Evolutionary conservation across 2,329 filamentous ascomycete genomes (phyloP).

Genomic region (Colletotrichum aenigma): DNA sequence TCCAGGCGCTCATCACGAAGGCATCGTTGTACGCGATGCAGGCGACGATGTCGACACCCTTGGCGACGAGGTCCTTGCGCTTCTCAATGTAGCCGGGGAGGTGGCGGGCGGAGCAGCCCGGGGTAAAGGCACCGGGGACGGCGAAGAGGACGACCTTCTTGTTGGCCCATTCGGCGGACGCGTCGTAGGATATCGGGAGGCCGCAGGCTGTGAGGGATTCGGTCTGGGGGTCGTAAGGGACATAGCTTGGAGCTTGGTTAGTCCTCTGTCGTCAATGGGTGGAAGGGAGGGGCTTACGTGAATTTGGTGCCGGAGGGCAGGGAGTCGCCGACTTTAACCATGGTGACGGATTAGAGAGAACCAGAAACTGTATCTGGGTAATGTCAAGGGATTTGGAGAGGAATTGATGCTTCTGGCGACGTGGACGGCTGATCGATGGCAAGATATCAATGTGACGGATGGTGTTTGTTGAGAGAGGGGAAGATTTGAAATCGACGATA

Average conservation of each 20-base stretch:
- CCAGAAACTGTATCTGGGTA: background rate
- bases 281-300: constrained; percentile 41
- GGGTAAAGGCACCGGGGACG: constrained; percentile 79
- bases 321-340: constrained; percentile 75
- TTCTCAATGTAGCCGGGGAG: constrained; percentile 80
- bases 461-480: background rate
- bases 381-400: background rate
- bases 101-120: constrained; percentile 82
- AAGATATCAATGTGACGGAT: background rate
- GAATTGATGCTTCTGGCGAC: background rate
- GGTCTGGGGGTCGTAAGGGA: constrained; percentile 74
- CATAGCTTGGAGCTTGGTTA: constrained; percentile 76
- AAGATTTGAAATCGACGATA: background rate
- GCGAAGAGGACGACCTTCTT: constrained; percentile 62
- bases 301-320: constrained; percentile 85
- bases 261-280: background rate
- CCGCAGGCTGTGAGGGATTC: constrained; percentile 77
- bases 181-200: constrained; percentile 76
- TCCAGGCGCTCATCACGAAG: constrained; percentile 88
- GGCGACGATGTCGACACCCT: constrained; percentile 82
- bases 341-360: background rate
- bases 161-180: constrained; percentile 60
- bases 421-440: background rate
- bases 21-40: constrained; percentile 85
- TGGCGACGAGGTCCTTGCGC: constrained; percentile 70